Evolutionary conservation across 1,284 basidiomycete species (phyloP).

Genomic region (Gymnopus androsaceus): DNA sequence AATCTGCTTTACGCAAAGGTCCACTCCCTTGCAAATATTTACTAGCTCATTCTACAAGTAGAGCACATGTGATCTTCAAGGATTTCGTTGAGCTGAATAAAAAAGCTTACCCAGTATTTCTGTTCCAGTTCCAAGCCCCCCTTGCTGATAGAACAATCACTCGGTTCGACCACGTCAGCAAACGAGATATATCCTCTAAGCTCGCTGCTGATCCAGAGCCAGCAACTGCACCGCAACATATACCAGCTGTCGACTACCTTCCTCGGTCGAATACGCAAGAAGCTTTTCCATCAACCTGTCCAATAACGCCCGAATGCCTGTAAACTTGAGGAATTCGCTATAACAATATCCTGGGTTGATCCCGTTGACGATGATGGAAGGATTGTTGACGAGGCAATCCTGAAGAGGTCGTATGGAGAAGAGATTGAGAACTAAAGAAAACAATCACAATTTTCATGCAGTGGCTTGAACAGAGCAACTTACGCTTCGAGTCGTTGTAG

Average conservation of each 20-base stretch:
- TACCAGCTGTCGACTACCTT: slow-evolving; percentile 17
- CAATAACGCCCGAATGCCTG: slow-evolving; percentile 18
- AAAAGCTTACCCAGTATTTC: slow-evolving; percentile 16
- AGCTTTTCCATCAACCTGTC: slow-evolving; percentile 26
- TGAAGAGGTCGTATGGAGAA: slow-evolving; percentile 44
- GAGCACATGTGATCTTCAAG: neutral
- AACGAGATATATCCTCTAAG: slow-evolving; percentile 11
- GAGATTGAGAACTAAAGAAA: slow-evolving; percentile 40
- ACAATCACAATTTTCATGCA: neutral
- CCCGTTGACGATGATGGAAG: slow-evolving; percentile 38
- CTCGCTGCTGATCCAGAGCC: slow-evolving; percentile 5
- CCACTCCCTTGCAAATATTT: neutral
- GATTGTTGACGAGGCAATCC: slow-evolving; percentile 30
- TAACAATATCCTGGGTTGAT: slow-evolving; percentile 52
- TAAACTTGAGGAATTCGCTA: slow-evolving; percentile 38
- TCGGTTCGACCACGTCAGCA: slow-evolving; percentile 13
- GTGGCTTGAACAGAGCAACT: slow-evolving; percentile 2
- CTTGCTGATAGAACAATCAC: slow-evolving; percentile 13
- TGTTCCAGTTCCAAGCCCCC: slow-evolving; percentile 11
- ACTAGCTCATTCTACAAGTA: neutral
- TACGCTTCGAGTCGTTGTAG: slow-evolving; percentile 34
- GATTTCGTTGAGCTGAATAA: neutral
- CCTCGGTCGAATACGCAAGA: slow-evolving; percentile 14
- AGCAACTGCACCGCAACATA: slow-evolving; percentile 17
- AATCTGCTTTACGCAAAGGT: neutral